Base-by-base conservation (phyloP, 805 yeast genomes). In the Starmerella floricola region DNA sequence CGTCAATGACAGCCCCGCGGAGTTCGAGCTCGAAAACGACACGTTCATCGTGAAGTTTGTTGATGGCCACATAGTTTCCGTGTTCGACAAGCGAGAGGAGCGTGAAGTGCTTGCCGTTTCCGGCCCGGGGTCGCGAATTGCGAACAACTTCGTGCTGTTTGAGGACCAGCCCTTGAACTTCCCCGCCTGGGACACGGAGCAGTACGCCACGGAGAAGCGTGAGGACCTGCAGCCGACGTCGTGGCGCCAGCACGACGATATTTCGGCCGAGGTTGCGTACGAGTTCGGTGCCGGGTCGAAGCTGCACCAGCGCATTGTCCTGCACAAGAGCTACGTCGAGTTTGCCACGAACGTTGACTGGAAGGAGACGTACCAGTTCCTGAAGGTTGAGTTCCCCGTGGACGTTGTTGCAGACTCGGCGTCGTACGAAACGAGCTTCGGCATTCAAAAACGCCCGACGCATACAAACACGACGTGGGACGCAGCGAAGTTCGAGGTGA, bases 151-250 rank as follows among this genome's bases (percentile, higher is more conserved):
- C 49, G 76, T 85, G 1, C 57, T 91, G 44, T 81, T 81, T 55
- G 87, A 87, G 50, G 98, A 91, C 59, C 81, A 84, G 48, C 98
- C 98, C 8, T 66, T 84, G 55, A 78, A 72, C 43, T 88, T 78
- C 77, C 95, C 85, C 34, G 97, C 97, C 1, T 88, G 98, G 98
- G 98, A 88, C 59, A 88, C 97, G 0, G 98, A 88, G 58, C 69
- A 86, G 45, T 91, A 74, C 57, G 82, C 95, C 0, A 71, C 84
- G 44, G 84, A 79, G 53, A 85, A 79, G 55, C 75, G 71, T 56
- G 65, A 65, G 41, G 74, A 76, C 49, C 59, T 78, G 3, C 27
- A n/a, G 23, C 48, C 55, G 11, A 5, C 11, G 24, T 18, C 18
- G 16, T 48, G 52, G 52, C 37, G 34, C 13, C 27, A 35, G 27